A percentile compares a stretch with the other conserved stretches of the same genome.
Evolutionary conservation across 208 protist species (phyloP).

Genomic region (Giardia muris): DNA sequence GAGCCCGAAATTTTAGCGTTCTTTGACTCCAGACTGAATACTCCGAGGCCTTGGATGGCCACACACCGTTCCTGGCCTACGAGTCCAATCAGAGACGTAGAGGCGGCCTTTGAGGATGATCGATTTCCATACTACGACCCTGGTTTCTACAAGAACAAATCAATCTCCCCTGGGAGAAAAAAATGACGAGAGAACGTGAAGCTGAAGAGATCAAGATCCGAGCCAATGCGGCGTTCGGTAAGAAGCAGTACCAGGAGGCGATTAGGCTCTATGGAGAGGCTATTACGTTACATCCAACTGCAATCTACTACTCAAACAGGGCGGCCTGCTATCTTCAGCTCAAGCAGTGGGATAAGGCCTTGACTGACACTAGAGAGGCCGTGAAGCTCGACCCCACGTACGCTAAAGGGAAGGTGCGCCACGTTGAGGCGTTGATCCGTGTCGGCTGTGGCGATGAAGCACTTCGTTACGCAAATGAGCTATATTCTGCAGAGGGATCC

Average conservation of each 20-base stretch:
- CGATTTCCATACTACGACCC: too few relatives aligned
- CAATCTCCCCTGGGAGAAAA: neutral
- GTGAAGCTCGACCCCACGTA: neutral
- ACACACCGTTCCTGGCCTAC: too few relatives aligned
- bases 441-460: neutral
- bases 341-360: neutral
- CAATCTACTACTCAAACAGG: conserved; percentile 25
- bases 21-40: too few relatives aligned
- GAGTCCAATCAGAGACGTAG: too few relatives aligned
- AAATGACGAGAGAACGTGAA: neutral
- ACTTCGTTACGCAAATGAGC: neutral
- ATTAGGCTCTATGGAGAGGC: neutral
- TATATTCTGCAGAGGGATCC: neutral
- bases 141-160: too few relatives aligned
- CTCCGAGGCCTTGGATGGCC: too few relatives aligned
- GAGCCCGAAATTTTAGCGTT: too few relatives aligned
- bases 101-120: too few relatives aligned
- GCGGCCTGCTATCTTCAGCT: neutral
- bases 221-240: neutral
- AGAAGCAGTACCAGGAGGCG: neutral
- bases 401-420: neutral
- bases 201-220: neutral
- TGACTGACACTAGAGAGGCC: neutral
- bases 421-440: neutral
- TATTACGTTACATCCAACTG: neutral